phyloP scores from a whole-genome alignment of 1,284 basidiomycete species.

The Malassezia slooffiae region DNA sequence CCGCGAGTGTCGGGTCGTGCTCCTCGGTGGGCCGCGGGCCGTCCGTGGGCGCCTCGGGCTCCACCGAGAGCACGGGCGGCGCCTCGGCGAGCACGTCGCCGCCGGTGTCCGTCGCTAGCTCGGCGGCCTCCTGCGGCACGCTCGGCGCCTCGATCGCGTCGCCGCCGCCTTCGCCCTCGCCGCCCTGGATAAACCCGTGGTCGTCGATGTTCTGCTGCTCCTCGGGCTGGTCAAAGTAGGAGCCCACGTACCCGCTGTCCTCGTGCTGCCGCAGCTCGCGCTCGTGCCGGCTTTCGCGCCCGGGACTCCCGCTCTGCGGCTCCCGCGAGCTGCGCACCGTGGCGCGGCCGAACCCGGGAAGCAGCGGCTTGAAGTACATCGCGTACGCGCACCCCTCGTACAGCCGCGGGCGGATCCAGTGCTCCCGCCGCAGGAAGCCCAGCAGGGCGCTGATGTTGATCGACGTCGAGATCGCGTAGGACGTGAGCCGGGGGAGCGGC shows the following conservation, averaged over 20 bases:
- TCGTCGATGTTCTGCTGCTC: constrained; percentile 38
- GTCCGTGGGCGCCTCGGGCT: not conserved
- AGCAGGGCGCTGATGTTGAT: constrained; percentile 40
- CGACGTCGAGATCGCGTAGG: constrained; percentile 71
- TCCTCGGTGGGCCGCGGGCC: not conserved
- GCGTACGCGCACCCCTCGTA: constrained; percentile 89
- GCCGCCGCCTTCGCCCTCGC: constrained; percentile 27
- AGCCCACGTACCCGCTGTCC: constrained; percentile 73
- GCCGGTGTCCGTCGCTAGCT: constrained; percentile 10
- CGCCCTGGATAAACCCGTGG: constrained; percentile 41
- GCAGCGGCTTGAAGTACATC: constrained; percentile 78
- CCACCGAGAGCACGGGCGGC: too few species aligned
- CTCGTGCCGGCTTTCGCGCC: constrained; percentile 56
- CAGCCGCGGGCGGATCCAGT: constrained; percentile 74
- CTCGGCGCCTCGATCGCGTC: constrained; percentile 19
- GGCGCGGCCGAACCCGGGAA: constrained; percentile 78
- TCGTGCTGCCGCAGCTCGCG: constrained; percentile 68
- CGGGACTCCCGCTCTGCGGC: constrained; percentile 52
- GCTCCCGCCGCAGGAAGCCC: constrained; percentile 74
- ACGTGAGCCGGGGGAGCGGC: constrained; percentile 47
- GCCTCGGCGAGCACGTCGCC: not conserved
- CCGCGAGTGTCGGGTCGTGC: constrained; percentile 6
- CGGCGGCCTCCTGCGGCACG: constrained; percentile 11
- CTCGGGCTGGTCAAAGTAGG: constrained; percentile 38
- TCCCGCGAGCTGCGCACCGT: constrained; percentile 69